Conservation (phyloP, 2,329 filamentous ascomycete species). For the Incumbomyces lentus region DNA sequence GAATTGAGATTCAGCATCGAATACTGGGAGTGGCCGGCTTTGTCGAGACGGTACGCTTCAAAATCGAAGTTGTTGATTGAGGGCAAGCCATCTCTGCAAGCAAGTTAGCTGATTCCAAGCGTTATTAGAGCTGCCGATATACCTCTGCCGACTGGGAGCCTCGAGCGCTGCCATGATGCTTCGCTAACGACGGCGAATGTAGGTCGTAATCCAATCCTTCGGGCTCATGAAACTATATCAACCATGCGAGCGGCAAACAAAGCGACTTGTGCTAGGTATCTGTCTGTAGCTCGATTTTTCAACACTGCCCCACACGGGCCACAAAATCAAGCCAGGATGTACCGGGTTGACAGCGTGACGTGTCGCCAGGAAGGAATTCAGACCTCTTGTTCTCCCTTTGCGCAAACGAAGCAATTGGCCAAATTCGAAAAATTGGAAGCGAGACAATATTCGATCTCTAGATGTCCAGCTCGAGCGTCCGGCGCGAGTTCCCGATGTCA, state of each 20-base stretch:
- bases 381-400: not conserved
- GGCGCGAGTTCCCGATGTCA: conserved; percentile 1
- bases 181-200: not conserved
- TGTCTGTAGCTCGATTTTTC: conserved; percentile 11
- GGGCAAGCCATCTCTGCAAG: conserved; percentile 33
- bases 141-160: conserved; percentile 14
- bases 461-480: conserved; percentile 5
- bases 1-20: conserved; percentile 24
- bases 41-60: conserved; percentile 27
- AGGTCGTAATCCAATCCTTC: not conserved
- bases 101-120: not conserved
- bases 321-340: no score
- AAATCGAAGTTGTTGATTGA: conserved; percentile 33
- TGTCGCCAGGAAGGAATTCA: no score
- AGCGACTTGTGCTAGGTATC: conserved; percentile 11
- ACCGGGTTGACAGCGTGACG: no score
- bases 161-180: conserved; percentile 17
- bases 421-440: no score
- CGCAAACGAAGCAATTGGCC: conserved; percentile 4
- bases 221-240: not conserved
- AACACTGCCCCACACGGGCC: conserved; percentile 7
- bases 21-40: conserved; percentile 26
- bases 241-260: conserved; percentile 16
- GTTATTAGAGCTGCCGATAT: no score
- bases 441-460: no score